phyloP scores from a whole-genome alignment of 108 stramenopile species.

The Conticribra weissflogii region DNA sequence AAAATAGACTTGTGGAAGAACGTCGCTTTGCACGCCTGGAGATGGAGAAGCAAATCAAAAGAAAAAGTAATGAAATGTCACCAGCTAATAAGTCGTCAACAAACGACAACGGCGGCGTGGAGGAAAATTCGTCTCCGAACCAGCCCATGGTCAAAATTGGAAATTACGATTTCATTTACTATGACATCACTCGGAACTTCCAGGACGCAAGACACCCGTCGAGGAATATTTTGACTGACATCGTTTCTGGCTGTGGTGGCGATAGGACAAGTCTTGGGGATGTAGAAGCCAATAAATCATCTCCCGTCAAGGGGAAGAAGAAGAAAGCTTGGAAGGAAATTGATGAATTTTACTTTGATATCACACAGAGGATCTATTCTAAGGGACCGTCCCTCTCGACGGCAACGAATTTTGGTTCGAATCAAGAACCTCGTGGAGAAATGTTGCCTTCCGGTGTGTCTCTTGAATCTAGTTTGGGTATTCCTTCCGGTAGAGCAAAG shows the following conservation, averaged over 20 bases:
- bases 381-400: neutral
- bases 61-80: neutral
- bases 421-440: neutral
- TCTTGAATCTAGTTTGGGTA: neutral
- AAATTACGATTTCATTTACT: neutral
- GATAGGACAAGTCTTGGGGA: neutral
- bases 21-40: neutral
- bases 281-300: neutral
- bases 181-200: neutral
- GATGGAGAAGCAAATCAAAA: neutral
- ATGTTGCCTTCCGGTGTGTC: no score
- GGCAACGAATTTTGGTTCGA: neutral
- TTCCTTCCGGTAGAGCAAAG: neutral
- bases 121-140: neutral
- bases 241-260: neutral
- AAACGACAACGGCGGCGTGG: neutral
- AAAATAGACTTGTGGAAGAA: no score
- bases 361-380: neutral
- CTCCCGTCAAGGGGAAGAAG: neutral
- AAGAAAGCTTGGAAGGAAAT: neutral
- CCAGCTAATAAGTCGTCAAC: neutral
- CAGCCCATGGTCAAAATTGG: neutral
- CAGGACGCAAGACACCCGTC: neutral
- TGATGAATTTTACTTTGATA: neutral
- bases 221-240: neutral